Conservation (phyloP, 73 alveolate species). For the Tetrahymena malaccensis region DNA sequence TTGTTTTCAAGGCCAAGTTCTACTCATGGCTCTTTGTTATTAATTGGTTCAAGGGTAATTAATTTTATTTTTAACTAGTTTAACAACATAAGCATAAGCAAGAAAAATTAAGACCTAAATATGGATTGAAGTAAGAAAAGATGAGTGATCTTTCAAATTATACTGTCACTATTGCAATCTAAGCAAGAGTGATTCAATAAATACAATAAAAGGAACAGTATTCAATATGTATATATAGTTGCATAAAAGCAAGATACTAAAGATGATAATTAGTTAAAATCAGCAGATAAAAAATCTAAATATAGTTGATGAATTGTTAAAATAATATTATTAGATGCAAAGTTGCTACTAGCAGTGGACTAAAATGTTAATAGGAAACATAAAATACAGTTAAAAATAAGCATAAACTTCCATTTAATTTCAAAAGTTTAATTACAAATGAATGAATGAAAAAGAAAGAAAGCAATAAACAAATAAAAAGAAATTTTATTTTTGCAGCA, state of each 20-base stretch:
- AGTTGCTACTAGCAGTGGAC: background rate
- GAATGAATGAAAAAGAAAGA: background rate
- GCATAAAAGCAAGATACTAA: background rate
- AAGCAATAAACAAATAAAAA: background rate
- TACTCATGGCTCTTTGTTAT: slow-evolving; percentile 29
- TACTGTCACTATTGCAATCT: background rate
- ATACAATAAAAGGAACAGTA: no score
- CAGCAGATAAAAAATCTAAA: background rate
- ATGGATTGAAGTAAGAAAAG: background rate
- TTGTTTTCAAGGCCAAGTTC: slow-evolving; percentile 49
- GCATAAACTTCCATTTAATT: background rate
- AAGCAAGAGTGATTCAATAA: background rate
- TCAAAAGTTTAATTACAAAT: background rate
- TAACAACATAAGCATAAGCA: background rate
- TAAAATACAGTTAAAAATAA: no score
- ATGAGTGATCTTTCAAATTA: background rate
- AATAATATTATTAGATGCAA: background rate
- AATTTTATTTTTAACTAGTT: background rate
- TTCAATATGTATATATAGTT: background rate
- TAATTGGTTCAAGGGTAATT: slow-evolving; percentile 24
- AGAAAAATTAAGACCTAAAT: background rate
- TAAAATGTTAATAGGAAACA: background rate
- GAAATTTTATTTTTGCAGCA: background rate
- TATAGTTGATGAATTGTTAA: background rate
- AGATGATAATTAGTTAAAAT: background rate